phyloP scores from a whole-genome alignment of 352 stramenopile species.

The Blastocystis sp. region DNA sequence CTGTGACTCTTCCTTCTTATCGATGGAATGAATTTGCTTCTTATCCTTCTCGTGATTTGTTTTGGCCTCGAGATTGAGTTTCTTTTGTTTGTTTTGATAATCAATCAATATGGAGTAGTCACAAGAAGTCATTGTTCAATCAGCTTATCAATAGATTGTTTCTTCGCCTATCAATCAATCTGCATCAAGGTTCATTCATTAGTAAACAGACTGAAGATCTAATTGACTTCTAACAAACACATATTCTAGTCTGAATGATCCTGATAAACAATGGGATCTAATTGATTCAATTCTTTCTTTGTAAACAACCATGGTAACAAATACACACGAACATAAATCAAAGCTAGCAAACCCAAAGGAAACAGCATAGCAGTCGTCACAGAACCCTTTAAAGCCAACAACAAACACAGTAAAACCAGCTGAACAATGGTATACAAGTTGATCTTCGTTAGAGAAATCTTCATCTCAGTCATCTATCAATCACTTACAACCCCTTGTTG shows the following conservation, averaged over 20 bases:
- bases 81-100: no score
- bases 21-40: not conserved
- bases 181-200: no score
- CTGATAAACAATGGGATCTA: conserved; percentile 27
- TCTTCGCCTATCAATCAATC: no score
- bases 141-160: no score
- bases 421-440: conserved; percentile 33
- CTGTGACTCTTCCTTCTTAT: not conserved
- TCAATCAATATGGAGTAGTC: no score
- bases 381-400: conserved; percentile 1
- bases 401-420: not conserved
- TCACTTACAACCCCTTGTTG: not conserved
- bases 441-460: conserved; percentile 20
- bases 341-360: not conserved
- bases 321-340: conserved; percentile 41
- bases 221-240: no score
- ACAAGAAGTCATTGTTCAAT: no score
- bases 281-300: not conserved
- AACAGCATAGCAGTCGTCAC: conserved; percentile 22
- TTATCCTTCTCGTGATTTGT: not conserved
- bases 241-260: no score
- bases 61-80: not conserved
- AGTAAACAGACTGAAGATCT: no score
- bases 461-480: not conserved
- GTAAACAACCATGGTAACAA: conserved; percentile 26